These are phyloP conservation scores for Baeospora myosura DNA, from an alignment of 1,284 basidiomycete genomes.

Conservation along the genomic window DNA sequence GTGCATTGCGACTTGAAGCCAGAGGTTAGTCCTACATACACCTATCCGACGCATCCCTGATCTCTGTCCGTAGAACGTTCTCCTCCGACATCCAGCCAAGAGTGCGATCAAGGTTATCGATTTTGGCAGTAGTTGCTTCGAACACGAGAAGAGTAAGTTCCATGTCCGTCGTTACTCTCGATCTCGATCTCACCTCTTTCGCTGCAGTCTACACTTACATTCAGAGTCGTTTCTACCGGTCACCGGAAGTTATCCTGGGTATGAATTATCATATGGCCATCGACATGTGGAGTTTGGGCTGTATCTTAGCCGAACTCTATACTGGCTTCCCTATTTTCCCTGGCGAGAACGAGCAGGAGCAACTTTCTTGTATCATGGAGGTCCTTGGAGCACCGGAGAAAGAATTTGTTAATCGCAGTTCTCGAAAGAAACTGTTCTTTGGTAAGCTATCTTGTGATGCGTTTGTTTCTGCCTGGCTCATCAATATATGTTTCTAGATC, in stretches of 20 bases:
- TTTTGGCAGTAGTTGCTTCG: conserved; percentile 97
- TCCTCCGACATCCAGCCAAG: conserved; percentile 90
- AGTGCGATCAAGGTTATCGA: conserved; percentile 98
- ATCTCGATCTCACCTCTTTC: conserved; percentile 14
- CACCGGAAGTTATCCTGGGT: conserved; percentile 89
- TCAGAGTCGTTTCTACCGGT: conserved; percentile 94
- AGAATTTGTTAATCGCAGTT: conserved; percentile 90
- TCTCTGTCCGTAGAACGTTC: conserved; percentile 71
- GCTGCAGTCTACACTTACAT: conserved; percentile 90
- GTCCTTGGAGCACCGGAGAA: conserved; percentile 93
- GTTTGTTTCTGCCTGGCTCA: too few species aligned
- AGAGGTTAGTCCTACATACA: conserved; percentile 52
- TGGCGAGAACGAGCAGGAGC: conserved; percentile 99
- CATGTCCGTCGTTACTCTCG: not conserved
- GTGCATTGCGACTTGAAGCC: conserved; percentile 99
- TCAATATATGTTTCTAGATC: conserved; percentile 54
- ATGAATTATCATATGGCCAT: conserved; percentile 95
- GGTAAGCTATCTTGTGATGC: conserved; percentile 50
- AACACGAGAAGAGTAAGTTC: conserved; percentile 95
- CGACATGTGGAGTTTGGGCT: conserved; percentile 97
- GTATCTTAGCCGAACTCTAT: conserved; percentile 94
- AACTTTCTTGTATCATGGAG: conserved; percentile 99
- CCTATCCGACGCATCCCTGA: conserved; percentile 3
- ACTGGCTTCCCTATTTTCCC: conserved; percentile 99
- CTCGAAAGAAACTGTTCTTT: conserved; percentile 93